Evolutionary conservation across 2,329 filamentous ascomycete species (phyloP).

Genomic region (Ramularia endophylla): DNA sequence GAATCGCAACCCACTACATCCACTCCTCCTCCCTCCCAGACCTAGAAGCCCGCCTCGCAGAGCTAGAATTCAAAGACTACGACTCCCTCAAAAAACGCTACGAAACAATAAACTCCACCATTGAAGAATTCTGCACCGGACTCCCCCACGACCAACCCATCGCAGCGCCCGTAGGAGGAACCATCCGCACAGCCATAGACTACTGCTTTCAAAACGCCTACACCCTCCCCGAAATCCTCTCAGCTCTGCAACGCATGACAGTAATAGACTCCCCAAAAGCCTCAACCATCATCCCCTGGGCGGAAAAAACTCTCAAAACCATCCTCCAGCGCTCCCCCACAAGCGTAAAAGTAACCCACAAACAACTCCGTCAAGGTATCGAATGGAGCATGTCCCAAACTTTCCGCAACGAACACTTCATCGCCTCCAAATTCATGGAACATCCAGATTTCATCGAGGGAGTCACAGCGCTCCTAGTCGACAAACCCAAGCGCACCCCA

Average conservation of each 20-base stretch:
- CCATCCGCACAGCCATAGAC: constrained; percentile 75
- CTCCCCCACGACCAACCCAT: constrained; percentile 63
- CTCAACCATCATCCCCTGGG: constrained; percentile 63
- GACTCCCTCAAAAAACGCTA: constrained; percentile 58
- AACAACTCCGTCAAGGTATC: constrained; percentile 71
- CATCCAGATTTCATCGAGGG: constrained; percentile 89
- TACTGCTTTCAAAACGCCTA: constrained; percentile 44
- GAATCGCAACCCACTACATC: constrained; percentile 92
- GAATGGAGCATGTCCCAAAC: constrained; percentile 77
- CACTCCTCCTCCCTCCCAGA: constrained; percentile 80
- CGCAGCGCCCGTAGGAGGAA: constrained; percentile 45
- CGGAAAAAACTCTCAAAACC: constrained; percentile 66
- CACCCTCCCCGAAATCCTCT: constrained; percentile 64
- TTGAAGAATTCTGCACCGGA: constrained; percentile 86
- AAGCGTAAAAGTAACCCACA: constrained; percentile 74
- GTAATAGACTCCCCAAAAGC: constrained; percentile 38
- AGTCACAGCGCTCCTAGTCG: constrained; percentile 72
- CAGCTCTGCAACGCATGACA: constrained; percentile 50
- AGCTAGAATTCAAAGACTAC: constrained; percentile 81
- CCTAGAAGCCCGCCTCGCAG: constrained; percentile 78
- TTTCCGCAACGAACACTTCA: constrained; percentile 78
- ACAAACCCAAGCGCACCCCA: constrained; percentile 60
- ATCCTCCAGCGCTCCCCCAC: constrained; percentile 77
- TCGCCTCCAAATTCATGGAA: constrained; percentile 82
- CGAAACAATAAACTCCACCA: constrained; percentile 71